phyloP scores from a whole-genome alignment of 2,329 filamentous ascomycete species.

The Fusarium pseudonygamai region DNA sequence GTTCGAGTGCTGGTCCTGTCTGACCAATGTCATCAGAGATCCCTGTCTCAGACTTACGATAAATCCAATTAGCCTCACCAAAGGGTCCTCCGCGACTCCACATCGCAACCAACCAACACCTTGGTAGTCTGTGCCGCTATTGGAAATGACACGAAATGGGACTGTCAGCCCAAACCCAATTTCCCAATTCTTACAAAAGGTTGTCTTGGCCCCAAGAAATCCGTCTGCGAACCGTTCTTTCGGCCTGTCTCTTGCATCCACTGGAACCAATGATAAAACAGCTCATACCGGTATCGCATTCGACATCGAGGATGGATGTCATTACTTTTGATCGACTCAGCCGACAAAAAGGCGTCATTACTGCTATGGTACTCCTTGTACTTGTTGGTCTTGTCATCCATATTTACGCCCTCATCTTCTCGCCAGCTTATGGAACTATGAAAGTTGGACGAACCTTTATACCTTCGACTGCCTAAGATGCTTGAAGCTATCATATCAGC shows the following conservation, averaged over 20 bases:
- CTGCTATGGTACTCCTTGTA: background rate
- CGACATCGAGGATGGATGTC: background rate
- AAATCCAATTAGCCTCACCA: background rate
- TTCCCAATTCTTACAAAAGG: background rate
- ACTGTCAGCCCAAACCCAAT: background rate
- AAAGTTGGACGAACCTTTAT: background rate
- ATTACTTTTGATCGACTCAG: background rate
- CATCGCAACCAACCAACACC: background rate
- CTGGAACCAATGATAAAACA: background rate
- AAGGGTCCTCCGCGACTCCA: background rate
- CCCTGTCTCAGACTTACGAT: background rate
- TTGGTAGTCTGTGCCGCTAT: background rate
- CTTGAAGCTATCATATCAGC: background rate
- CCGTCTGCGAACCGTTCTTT: background rate
- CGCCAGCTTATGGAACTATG: background rate
- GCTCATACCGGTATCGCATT: fast-evolving
- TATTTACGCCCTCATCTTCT: background rate
- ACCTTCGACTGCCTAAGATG: background rate
- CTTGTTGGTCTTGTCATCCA: background rate
- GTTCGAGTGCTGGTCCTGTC: background rate
- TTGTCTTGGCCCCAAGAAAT: background rate
- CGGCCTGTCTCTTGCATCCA: background rate
- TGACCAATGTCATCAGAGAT: background rate
- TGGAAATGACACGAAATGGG: background rate
- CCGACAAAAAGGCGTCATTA: background rate